Base-by-base conservation (phyloP, 768 basidiomycete genomes). In the Macrolepiota dolichaula region DNA sequence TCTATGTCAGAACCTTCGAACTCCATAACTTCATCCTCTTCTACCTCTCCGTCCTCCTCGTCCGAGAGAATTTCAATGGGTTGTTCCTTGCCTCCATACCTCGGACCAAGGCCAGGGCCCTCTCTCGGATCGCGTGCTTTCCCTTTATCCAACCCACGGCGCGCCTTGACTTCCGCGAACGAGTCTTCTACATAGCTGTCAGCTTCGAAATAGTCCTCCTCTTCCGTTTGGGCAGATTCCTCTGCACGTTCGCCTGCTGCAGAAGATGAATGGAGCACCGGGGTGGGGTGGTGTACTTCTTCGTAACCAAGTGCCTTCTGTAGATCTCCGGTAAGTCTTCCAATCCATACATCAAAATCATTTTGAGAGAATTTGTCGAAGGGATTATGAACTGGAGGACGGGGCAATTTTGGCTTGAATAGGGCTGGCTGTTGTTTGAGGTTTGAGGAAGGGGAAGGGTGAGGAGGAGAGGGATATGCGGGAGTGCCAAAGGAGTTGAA, bases 321-420 rank as follows among this genome's bases (percentile, higher is more conserved):
- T 29, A 91, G 73, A 54, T 82, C 75, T 62, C 77, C 71, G 0
- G 85, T 88, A 47, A 91, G 80, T 66, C 79, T 85, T 65, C 77
- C 80, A 65, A 91, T 86, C 85, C 85, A 91, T 68, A 79, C 76
- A 77, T 90, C 87, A 66, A 89, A 91, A 64, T 89, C 83, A 1
- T 77, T 73, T 68, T 85, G 79, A 1, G 86, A 79, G 70, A 91
- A 88, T 70, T 86, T 86, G 70, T 90, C 87, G 69, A 85, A 91
- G 1, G 89, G 89, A 66, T 91, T 91, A 55, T 82, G 71, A 56
- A 88, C 80, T 19, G 88, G 87, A 5, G 84, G 73, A 19, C 79
- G 77, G 1, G 67, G 55, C 1, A 65, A 17, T 50, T 65, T 71
- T 12, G 65, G 57, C 0, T 47, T 60, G 40, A 46, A 49, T 17